phyloP scores from a whole-genome alignment of 352 stramenopile species.

The Pythium brachiatum region DNA sequence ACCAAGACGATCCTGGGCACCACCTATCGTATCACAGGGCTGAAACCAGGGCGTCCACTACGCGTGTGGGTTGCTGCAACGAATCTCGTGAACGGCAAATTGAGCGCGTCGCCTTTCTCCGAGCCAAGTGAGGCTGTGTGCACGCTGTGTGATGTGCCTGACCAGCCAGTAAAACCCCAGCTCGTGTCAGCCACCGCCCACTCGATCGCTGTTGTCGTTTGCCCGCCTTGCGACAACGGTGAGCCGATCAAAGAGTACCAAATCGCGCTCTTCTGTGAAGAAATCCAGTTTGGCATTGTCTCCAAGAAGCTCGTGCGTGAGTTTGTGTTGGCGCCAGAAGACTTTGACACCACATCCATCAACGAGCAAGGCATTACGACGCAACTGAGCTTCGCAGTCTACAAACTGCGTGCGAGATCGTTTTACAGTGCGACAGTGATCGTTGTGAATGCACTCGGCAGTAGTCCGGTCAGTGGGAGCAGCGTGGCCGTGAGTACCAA shows the following conservation, averaged over 20 bases:
- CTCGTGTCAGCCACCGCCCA: constrained; percentile 37
- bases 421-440: constrained; percentile 50
- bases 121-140: constrained; percentile 27
- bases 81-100: constrained; percentile 60
- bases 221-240: constrained; percentile 49
- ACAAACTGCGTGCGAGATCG: constrained; percentile 36
- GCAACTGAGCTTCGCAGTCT: constrained; percentile 23
- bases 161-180: constrained; percentile 24
- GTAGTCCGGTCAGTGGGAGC: constrained; percentile 34
- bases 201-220: constrained; percentile 38
- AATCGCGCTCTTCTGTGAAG: constrained; percentile 45
- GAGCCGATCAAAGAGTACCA: constrained; percentile 45
- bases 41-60: constrained; percentile 40
- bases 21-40: constrained; percentile 34
- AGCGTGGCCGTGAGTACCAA: constrained; percentile 43
- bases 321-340: constrained; percentile 22
- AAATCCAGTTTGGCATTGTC: constrained; percentile 56
- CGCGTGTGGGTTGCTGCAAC: constrained; percentile 51
- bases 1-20: constrained; percentile 51
- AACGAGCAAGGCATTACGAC: not conserved
- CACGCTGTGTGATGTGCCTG: constrained; percentile 54
- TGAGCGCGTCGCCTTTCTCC: constrained; percentile 48
- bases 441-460: constrained; percentile 47
- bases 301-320: constrained; percentile 42
- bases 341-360: constrained; percentile 22